Evolutionary conservation across 2,329 filamentous ascomycete genomes (phyloP), one percentile per base, ranked within the genome.

Genomic region (Curvularia hawaiiensis): DNA sequence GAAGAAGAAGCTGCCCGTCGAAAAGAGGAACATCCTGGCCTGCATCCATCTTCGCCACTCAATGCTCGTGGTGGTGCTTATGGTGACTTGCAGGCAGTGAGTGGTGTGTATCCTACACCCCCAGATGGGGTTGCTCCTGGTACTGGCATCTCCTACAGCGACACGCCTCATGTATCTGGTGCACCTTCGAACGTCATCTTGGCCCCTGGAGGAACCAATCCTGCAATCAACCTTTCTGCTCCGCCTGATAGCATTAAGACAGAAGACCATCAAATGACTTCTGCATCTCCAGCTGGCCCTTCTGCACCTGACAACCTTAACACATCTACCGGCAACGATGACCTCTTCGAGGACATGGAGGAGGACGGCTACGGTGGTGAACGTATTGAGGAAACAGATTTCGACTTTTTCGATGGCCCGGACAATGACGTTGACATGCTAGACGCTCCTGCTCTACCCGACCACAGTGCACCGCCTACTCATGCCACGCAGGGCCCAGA

Each of bases 321-420:
- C 14, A 50, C 64, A 2, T 60, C 65, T 16, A 66, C 60, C 22
- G 64, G 61, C 31, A 71, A 75, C 50, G 84, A 87, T 59, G 85
- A 88, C 65, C 78, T 91, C 5, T 90, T 91, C 68, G 67, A 61
- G 45, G 88, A 90, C 53, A 81, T 90, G 63, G 87, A 87, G 12
- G 85, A 84, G 9, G 88, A 91, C 63, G 84, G 89, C 64, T 91
- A 91, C 75, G 87, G 83, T n/a, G 85, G 87, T n/a, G 84, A 86
- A 61, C 85, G 79, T n/a, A 80, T 94, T n/a, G 92, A 89, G 1
- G 91, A 95, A 65, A 90, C 87, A 6, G 91, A 95, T 69, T 94
- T 94, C 72, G 91, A 85, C 71, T 94, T 93, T 74, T 94, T 94
- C 65, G 90, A 94, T 66, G 87, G 89, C 59, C 82, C 82, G 2